Conservation (phyloP, 345 rosid species). For the Crucihimalaya himalaica region DNA sequence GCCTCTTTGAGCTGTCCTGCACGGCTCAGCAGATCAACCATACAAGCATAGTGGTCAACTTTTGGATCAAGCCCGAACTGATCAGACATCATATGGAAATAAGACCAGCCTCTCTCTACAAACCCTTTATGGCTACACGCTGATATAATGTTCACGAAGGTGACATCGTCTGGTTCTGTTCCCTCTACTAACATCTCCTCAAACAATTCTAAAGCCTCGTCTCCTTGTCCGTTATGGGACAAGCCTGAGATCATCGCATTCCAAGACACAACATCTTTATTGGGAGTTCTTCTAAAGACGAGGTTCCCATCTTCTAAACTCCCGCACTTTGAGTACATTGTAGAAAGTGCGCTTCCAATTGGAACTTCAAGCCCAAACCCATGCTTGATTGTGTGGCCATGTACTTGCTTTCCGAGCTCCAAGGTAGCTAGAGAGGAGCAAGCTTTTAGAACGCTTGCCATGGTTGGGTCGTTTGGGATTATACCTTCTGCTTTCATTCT, state of each 20-base stretch:
- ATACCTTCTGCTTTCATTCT: slow-evolving; percentile 62
- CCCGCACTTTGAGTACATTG: slow-evolving; percentile 62
- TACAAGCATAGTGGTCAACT: slow-evolving; percentile 78
- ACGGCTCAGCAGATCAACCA: slow-evolving; percentile 79
- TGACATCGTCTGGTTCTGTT: slow-evolving; percentile 57
- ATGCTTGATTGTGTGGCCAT: slow-evolving; percentile 58
- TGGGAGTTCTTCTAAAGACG: slow-evolving; percentile 55
- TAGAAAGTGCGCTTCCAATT: slow-evolving; percentile 55
- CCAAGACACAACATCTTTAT: slow-evolving; percentile 57
- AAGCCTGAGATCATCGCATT: slow-evolving; percentile 63
- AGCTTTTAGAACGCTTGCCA: slow-evolving; percentile 66
- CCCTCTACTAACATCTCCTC: slow-evolving; percentile 61
- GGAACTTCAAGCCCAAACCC: slow-evolving; percentile 49
- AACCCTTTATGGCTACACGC: slow-evolving; percentile 81
- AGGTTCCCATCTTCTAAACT: slow-evolving; percentile 49
- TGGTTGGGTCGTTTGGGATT: slow-evolving; percentile 65
- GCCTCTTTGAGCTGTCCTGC: slow-evolving; percentile 73
- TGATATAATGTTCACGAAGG: slow-evolving; percentile 64
- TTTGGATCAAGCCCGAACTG: slow-evolving; percentile 52
- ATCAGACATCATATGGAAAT: slow-evolving; percentile 61
- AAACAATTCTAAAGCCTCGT: slow-evolving; percentile 53
- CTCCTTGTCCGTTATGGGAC: slow-evolving; percentile 52
- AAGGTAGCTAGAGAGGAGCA: slow-evolving; percentile 55
- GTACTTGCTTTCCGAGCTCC: slow-evolving; percentile 72
- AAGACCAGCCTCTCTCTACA: slow-evolving; percentile 59